These are phyloP conservation scores for Abortiporus biennis DNA, from an alignment of 1,284 basidiomycete species.

Conservation along the genomic window DNA sequence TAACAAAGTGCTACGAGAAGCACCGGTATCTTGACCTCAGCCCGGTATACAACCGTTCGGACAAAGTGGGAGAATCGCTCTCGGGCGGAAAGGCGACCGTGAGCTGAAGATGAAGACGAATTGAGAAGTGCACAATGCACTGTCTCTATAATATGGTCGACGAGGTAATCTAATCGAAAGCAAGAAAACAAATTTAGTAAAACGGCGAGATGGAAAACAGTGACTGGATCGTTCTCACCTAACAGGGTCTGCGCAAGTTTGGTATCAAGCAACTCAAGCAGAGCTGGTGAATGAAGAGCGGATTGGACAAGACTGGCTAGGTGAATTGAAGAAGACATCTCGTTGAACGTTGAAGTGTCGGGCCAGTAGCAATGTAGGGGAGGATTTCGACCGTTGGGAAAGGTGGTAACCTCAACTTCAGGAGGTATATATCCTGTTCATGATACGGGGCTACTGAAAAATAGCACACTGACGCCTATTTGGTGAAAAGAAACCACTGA, in stretches of 20 bases:
- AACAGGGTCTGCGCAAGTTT: slow-evolving; percentile 53
- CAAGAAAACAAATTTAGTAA: neutral
- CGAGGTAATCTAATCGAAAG: slow-evolving; percentile 50
- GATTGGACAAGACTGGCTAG: slow-evolving; percentile 59
- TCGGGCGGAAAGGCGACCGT: slow-evolving; percentile 38
- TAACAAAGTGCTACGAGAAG: slow-evolving; percentile 64
- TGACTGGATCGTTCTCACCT: slow-evolving; percentile 40
- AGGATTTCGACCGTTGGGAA: too few species aligned
- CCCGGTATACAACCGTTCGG: slow-evolving; percentile 55
- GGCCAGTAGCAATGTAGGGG: too few species aligned
- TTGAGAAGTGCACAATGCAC: slow-evolving; percentile 68
- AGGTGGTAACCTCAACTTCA: too few species aligned
- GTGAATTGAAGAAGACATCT: too few species aligned
- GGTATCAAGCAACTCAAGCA: slow-evolving; percentile 57
- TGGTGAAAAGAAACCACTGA: too few species aligned
- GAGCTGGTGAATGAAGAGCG: slow-evolving; percentile 52
- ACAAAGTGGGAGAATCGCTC: slow-evolving; percentile 57
- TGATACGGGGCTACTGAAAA: too few species aligned
- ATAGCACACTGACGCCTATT: too few species aligned
- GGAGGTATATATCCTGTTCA: too few species aligned
- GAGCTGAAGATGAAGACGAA: slow-evolving; percentile 45
- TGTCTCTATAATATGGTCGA: slow-evolving; percentile 59
- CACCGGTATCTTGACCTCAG: slow-evolving; percentile 60
- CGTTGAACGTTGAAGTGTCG: too few species aligned
- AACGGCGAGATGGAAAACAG: neutral